Evolutionary conservation across 352 stramenopile genomes (phyloP), one percentile per base, ranked within the genome.

Genomic region (Globisporangium cylindrosporum): DNA sequence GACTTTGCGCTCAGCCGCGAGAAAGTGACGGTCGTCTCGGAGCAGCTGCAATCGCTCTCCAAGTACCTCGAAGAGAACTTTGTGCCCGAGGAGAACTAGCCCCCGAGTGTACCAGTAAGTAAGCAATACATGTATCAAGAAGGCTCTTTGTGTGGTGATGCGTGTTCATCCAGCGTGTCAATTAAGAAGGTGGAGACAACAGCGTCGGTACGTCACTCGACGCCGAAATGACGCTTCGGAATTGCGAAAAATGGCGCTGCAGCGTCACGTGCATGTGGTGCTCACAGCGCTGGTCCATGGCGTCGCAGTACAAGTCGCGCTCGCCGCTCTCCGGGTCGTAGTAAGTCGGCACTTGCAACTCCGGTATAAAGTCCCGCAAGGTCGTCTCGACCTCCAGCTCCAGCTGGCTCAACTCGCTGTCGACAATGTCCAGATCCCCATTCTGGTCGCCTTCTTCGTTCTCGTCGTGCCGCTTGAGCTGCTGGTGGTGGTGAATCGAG

Each of bases 31-130:
- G 73, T 95, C 59, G 82, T 95, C 34, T 84, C 82, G 15, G 80
- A 91, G 78, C 86, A 93, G 66, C 76, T 95, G 58, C 84, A 90
- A 59, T 74, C 74, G 27, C 77, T 95, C 55, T 93, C 86, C 59
- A 75, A 76, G 53, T 95, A 90, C 71, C 77, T 93, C 4, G 88
- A 95, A 46, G 86, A 93, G 49, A 73, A 94, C 72, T 85, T 89
- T 53, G 78, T 73, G 14, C 79, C 77, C 5, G 84, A 92, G 12
- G 84, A 92, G 56, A 87, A 66, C 70, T 89, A 68, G 74, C 64
- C 59, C 38, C 38, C 29, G 20, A 55, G 22, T 25, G 48, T 55
- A 61, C 24, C 14, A 20, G 34, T 57, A 20, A 20, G 9, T 59
- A 36, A 20, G 8, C 22, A 38, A 32, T 24, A 59, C 25, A 41